Evolutionary conservation across 305 asterid species (phyloP).

Genomic region (Rubia balearica): DNA sequence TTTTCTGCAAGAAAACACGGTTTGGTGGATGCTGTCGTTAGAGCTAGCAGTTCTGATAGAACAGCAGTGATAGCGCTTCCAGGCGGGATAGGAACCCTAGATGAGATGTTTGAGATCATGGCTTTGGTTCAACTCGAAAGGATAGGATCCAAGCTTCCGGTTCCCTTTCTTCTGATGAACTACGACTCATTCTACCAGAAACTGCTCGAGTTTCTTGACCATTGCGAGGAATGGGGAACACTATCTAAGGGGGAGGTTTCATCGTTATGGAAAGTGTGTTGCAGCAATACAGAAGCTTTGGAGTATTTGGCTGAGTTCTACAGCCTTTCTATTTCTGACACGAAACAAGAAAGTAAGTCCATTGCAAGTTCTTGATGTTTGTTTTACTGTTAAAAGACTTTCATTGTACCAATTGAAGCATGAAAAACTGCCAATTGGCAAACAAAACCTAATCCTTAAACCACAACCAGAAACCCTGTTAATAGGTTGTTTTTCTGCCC

Average conservation of each 20-base stretch:
- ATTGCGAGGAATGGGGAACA: conserved; percentile 72
- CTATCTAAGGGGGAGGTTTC: conserved; percentile 65
- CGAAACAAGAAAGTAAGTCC: background rate
- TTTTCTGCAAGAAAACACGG: conserved; percentile 97
- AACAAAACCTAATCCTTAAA: too few relatives aligned
- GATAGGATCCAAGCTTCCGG: conserved; percentile 62
- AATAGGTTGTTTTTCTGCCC: too few relatives aligned
- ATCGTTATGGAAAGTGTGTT: conserved; percentile 73
- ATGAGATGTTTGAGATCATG: conserved; percentile 76
- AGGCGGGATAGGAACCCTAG: conserved; percentile 89
- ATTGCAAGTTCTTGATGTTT: conserved; percentile 9
- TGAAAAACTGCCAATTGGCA: background rate
- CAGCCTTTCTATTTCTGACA: conserved; percentile 22
- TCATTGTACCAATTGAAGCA: background rate
- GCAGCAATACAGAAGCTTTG: conserved; percentile 65
- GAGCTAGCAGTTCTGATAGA: conserved; percentile 43
- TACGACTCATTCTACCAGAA: conserved; percentile 69
- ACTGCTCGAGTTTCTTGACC: conserved; percentile 57
- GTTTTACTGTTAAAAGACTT: background rate
- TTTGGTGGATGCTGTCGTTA: conserved; percentile 80
- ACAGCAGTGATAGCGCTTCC: conserved; percentile 84
- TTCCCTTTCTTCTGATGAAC: conserved; percentile 83
- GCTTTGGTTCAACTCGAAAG: conserved; percentile 76
- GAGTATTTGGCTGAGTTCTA: conserved; percentile 57
- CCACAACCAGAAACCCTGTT: too few relatives aligned